A percentile compares a stretch with the other conserved stretches of the same genome.
Evolutionary conservation across 2,329 filamentous ascomycete species (phyloP).

Genomic region (Microcyclosporella mali): DNA sequence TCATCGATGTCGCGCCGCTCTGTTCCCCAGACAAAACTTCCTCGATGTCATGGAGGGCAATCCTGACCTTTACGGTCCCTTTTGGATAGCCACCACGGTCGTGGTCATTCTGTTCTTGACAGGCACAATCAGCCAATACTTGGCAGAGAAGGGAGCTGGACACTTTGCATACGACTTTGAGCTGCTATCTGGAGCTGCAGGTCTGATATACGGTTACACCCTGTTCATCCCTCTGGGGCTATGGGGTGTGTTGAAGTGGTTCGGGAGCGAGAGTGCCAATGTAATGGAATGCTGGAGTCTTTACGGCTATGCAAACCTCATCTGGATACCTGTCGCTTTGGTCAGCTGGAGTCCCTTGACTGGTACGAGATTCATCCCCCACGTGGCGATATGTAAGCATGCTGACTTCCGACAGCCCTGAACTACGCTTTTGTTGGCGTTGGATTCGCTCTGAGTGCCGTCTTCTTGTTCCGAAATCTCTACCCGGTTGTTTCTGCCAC

Average conservation of each 20-base stretch:
- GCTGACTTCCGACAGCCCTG: slow-evolving; percentile 47
- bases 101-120: slow-evolving; percentile 92
- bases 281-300: slow-evolving; percentile 91
- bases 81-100: slow-evolving; percentile 98
- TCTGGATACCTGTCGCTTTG: slow-evolving; percentile 92
- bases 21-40: slow-evolving; percentile 90
- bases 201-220: slow-evolving; percentile 93
- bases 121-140: slow-evolving; percentile 88
- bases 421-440: slow-evolving; percentile 92
- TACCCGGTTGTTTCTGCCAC: slow-evolving; percentile 84
- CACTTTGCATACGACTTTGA: slow-evolving; percentile 89
- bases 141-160: slow-evolving; percentile 59
- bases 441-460: slow-evolving; percentile 74
- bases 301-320: slow-evolving; percentile 92
- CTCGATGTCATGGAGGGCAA: slow-evolving; percentile 96
- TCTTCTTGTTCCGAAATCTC: slow-evolving; percentile 77
- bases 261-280: slow-evolving; percentile 87
- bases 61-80: slow-evolving; percentile 90
- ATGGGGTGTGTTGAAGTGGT: slow-evolving; percentile 88
- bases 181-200: slow-evolving; percentile 81
- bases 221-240: slow-evolving; percentile 71
- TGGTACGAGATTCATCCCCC: slow-evolving; percentile 35
- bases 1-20: slow-evolving; percentile 76
- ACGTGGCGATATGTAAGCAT: background rate
- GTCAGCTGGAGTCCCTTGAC: slow-evolving; percentile 84